Conservation (phyloP, 2,329 filamentous ascomycete genomes). For the Dryadomyces sulphureus region DNA sequence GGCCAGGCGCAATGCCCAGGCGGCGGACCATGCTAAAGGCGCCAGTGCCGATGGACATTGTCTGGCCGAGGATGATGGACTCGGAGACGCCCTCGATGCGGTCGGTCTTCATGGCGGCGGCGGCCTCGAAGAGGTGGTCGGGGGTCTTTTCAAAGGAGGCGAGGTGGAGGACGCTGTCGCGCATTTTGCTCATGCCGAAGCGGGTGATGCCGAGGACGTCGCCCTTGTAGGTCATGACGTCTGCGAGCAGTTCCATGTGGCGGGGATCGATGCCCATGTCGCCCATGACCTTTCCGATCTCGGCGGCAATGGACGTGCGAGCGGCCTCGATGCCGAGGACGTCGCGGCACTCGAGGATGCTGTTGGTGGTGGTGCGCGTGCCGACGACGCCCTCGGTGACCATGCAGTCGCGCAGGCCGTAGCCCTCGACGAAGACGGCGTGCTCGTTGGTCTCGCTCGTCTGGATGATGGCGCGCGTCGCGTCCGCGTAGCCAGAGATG, state of each 20-base stretch:
- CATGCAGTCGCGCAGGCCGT: conserved; percentile 80
- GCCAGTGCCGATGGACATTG: conserved; percentile 80
- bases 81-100: conserved; percentile 86
- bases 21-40: conserved; percentile 77
- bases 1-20: conserved; percentile 48
- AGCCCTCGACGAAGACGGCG: conserved; percentile 81
- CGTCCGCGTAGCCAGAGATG: conserved; percentile 79
- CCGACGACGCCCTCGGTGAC: conserved; percentile 84
- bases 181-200: conserved; percentile 92
- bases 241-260: conserved; percentile 92
- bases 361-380: conserved; percentile 61
- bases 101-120: conserved; percentile 82
- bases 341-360: conserved; percentile 74
- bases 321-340: conserved; percentile 94
- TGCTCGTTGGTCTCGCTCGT: conserved; percentile 55
- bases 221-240: conserved; percentile 98
- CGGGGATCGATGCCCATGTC: conserved; percentile 93
- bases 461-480: conserved; percentile 76
- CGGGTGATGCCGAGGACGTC: conserved; percentile 93
- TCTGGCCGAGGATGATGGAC: conserved; percentile 97
- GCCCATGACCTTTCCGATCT: conserved; percentile 82
- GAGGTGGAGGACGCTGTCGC: conserved; percentile 83
- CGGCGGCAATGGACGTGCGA: conserved; percentile 70
- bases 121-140: conserved; percentile 91
- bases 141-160: conserved; percentile 97